phyloP scores from a whole-genome alignment of 2,329 filamentous ascomycete species.

The Epichloe aotearoae region DNA sequence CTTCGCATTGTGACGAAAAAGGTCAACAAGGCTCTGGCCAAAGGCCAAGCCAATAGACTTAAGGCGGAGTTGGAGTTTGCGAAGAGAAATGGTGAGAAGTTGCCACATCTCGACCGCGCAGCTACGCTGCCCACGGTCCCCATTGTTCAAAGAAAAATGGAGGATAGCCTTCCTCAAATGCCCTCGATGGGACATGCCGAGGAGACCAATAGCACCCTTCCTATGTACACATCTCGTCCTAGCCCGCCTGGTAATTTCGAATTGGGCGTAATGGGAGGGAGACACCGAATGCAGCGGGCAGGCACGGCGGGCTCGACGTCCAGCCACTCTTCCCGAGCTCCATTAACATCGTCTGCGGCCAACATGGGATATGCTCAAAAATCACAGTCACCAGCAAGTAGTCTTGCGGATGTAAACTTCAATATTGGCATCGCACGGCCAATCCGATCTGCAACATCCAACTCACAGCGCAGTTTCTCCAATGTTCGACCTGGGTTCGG shows the following conservation, averaged over 20 bases:
- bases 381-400: conserved; percentile 23
- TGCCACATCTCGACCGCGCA: conserved; percentile 33
- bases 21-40: conserved; percentile 76
- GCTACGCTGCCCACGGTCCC: conserved; percentile 56
- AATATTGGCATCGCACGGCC: conserved; percentile 12
- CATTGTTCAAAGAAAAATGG: conserved; percentile 18
- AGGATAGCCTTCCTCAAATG: conserved; percentile 42
- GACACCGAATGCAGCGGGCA: conserved; percentile 33
- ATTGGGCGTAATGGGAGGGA: conserved; percentile 38
- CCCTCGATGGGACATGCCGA: conserved; percentile 46
- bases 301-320: conserved; percentile 42
- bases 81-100: conserved; percentile 39
- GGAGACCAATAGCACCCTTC: conserved; percentile 48
- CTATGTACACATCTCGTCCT: conserved; percentile 47
- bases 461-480: conserved; percentile 21
- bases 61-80: conserved; percentile 37
- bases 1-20: conserved; percentile 74
- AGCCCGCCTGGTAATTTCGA: conserved; percentile 40
- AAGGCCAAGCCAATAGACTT: conserved; percentile 51
- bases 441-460: conserved; percentile 22
- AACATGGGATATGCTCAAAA: conserved; percentile 41
- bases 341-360: conserved; percentile 45
- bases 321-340: conserved; percentile 52
- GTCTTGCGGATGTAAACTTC: conserved; percentile 18
- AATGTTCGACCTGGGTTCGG: conserved; percentile 9